Base-by-base conservation (phyloP, 345 rosid species). In the Salix koriyanagi region DNA sequence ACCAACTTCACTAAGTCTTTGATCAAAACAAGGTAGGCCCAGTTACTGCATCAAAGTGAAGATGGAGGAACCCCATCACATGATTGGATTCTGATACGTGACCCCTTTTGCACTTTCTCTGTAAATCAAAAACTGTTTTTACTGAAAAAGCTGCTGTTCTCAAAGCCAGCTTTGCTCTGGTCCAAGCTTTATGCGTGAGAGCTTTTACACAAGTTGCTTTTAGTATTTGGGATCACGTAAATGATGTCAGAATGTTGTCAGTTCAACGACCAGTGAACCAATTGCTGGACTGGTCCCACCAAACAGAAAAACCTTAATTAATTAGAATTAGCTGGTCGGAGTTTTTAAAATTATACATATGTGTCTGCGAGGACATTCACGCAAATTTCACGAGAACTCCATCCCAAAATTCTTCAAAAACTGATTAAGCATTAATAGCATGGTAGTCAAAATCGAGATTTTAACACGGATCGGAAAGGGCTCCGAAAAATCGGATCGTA, bases 51-150 rank as follows among this genome's bases (percentile, higher is more conserved):
- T 70, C 34, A 71, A 36, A 70, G 50, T 39, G 72, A 23, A 50
- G 36, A 30, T 23, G 25, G n/a, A 23, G 0, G 72, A 36, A 19
- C 60, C 69, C 78, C 79, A 6, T 60, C 58, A 30, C 67, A 78
- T 78, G 73, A 87, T 83, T 73, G 76, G 68, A 65, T 81, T 70
- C 68, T 75, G 76, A 76, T 79, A 77, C 73, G 66, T 62, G 50
- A 58, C 39, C 25, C 46, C 69, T 11, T 48, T 71, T 56, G 4
- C 67, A 18, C 15, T 72, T 69, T 58, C 60, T 7, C 66, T 28
- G 69, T 60, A 48, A 71, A 67, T 78, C 62, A 46, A 19, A 19
- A 25, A 52, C 69, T 12, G 68, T 48, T 72, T 39, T 64, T 28
- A 62, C 77, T 42, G 26, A 41, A 73, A 73, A 69, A 36, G 21